A percentile compares a stretch with the other conserved stretches of the same genome.
Conservation (phyloP, 495 filamentous ascomycete species). For the Lasiosphaeriaceae sp. region DNA sequence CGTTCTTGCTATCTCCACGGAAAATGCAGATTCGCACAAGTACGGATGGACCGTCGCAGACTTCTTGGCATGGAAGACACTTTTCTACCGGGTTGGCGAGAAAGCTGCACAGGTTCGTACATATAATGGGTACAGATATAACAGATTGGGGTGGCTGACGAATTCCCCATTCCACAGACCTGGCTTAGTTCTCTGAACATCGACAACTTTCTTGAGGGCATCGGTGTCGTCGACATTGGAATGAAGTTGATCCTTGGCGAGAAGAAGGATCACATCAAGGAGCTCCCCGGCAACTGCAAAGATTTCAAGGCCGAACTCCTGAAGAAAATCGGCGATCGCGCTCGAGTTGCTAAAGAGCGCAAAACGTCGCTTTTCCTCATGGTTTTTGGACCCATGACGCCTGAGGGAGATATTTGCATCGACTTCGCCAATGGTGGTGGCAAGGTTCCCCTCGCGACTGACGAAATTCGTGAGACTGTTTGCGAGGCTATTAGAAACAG, state of each 20-base stretch:
- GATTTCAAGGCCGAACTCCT: conserved; percentile 17
- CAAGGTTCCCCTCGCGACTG: conserved; percentile 9
- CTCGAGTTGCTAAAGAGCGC: conserved; percentile 9
- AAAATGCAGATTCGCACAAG: conserved; percentile 18
- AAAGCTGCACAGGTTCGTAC: conserved; percentile 13
- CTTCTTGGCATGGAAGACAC: conserved; percentile 33
- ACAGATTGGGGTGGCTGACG: neutral
- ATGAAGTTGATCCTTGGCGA: conserved; percentile 9
- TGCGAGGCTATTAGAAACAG: conserved; percentile 17
- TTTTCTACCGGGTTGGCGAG: conserved; percentile 25
- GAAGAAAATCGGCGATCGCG: conserved; percentile 12
- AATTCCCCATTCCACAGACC: conserved; percentile 13
- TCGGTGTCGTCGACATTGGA: conserved; percentile 6
- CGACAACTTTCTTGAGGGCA: conserved; percentile 11
- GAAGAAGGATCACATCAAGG: conserved; percentile 15
- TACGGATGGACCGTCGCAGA: conserved; percentile 38
- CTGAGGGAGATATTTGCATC: conserved; percentile 35
- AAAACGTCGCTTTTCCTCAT: conserved; percentile 26
- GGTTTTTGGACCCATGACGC: conserved; percentile 29
- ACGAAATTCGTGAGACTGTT: conserved; percentile 13
- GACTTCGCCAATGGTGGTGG: conserved; percentile 6
- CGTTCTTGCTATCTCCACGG: conserved; percentile 28
- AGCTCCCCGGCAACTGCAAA: conserved; percentile 14
- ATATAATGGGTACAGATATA: neutral
- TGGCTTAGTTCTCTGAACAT: conserved; percentile 28